Conservation (phyloP, 192 early-diverging fungal genomes). For the Coemansia sp. region DNA sequence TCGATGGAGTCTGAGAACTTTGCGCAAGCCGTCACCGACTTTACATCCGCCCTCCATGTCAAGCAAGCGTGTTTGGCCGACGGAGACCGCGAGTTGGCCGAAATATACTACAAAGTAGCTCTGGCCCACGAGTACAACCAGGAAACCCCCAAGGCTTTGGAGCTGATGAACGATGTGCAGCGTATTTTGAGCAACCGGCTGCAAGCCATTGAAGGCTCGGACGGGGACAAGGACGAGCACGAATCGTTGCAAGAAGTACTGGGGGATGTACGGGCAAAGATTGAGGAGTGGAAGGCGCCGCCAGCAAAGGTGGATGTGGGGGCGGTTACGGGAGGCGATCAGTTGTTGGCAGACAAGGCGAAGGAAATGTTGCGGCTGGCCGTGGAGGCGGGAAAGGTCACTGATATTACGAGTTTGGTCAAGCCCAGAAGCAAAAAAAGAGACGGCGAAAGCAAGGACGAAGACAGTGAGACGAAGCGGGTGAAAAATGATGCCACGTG, state of each 20-base stretch:
- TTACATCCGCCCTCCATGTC: slow-evolving; percentile 30
- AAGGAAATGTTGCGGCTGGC: slow-evolving; percentile 44
- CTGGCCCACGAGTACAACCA: slow-evolving; percentile 53
- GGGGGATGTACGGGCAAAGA: slow-evolving; percentile 41
- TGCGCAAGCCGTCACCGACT: slow-evolving; percentile 51
- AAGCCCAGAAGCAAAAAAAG: slow-evolving; percentile 22
- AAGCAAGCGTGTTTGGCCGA: slow-evolving; percentile 35
- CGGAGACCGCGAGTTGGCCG: slow-evolving; percentile 51
- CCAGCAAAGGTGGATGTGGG: slow-evolving; percentile 22
- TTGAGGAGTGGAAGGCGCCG: slow-evolving; percentile 50
- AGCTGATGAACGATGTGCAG: slow-evolving; percentile 47
- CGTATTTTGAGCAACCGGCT: slow-evolving; percentile 39
- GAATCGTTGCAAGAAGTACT: slow-evolving; percentile 37
- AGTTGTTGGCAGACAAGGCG: slow-evolving; percentile 37
- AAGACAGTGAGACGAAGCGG: slow-evolving; percentile 31
- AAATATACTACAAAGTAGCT: slow-evolving; percentile 55
- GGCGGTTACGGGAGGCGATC: slow-evolving; percentile 26
- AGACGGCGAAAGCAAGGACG: slow-evolving; percentile 17
- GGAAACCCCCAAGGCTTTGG: slow-evolving; percentile 35
- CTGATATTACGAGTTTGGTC: slow-evolving; percentile 38
- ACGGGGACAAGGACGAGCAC: slow-evolving; percentile 21
- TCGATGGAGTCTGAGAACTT: slow-evolving; percentile 79
- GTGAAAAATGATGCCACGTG: slow-evolving; percentile 6
- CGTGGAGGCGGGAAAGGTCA: slow-evolving; percentile 44
- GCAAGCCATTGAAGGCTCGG: slow-evolving; percentile 5